A percentile compares a stretch with the other conserved stretches of the same genome.
Evolutionary conservation across 169 alveolate species (phyloP).

Genomic region (Cystoisospora suis): DNA sequence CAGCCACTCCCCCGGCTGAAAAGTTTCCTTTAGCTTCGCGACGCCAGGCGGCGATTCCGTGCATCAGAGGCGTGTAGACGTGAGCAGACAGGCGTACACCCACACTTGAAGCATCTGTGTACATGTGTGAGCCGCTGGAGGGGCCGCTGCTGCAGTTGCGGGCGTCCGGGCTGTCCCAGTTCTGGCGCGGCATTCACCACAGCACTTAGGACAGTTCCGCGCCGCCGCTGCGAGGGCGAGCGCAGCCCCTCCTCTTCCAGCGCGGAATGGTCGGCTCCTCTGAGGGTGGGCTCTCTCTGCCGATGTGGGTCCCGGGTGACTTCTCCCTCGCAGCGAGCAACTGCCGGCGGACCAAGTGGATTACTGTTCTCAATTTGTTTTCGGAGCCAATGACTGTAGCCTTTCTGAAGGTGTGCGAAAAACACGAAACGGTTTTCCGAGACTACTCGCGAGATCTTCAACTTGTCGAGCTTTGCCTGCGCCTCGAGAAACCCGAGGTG

Average conservation of each 20-base stretch:
- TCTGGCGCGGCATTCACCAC: no score
- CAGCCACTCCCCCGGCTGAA: neutral
- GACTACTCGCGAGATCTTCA: conserved; percentile 26
- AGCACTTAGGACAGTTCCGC: no score
- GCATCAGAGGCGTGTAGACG: no score
- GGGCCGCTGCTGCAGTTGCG: neutral
- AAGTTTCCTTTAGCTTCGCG: no score
- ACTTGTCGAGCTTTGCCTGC: conserved; percentile 25
- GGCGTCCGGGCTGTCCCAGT: no score
- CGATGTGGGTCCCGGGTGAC: neutral
- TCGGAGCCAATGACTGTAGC: conserved; percentile 14
- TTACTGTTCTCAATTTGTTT: neutral
- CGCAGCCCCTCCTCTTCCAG: no score
- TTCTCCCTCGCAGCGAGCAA: conserved; percentile 14
- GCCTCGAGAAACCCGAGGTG: conserved; percentile 54
- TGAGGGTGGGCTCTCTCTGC: neutral
- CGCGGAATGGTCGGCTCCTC: no score
- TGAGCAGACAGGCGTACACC: no score
- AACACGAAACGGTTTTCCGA: neutral
- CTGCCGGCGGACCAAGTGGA: conserved; percentile 46
- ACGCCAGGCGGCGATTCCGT: no score
- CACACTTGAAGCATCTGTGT: no score
- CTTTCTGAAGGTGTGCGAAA: neutral
- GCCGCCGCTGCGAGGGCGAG: neutral
- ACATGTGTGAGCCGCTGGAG: neutral